phyloP scores from a whole-genome alignment of 2,329 filamentous ascomycete species.

The Verticillium dahliae region DNA sequence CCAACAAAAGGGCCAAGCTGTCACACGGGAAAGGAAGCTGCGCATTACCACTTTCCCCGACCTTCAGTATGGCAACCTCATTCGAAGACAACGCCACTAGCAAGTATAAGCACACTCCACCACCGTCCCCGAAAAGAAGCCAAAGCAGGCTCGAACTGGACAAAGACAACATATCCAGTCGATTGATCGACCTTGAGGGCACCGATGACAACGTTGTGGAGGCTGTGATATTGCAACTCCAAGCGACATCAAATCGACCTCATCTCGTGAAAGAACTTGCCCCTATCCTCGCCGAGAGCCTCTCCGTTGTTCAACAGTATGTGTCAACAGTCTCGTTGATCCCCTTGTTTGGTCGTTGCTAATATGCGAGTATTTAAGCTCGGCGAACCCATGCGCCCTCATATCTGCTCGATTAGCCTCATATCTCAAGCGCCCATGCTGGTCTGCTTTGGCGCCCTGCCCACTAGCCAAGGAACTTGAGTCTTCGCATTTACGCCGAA shows the following conservation, averaged over 20 bases:
- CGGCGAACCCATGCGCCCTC: constrained; percentile 89
- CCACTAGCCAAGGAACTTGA: constrained; percentile 91
- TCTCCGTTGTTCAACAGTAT: constrained; percentile 87
- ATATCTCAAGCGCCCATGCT: constrained; percentile 80
- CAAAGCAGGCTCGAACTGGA: neutral
- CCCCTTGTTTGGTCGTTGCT: neutral
- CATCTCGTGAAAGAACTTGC: constrained; percentile 94
- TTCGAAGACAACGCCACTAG: constrained; percentile 22
- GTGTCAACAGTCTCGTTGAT: constrained; percentile 31
- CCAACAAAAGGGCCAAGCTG: constrained; percentile 68
- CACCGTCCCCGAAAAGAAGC: constrained; percentile 25
- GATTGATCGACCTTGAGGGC: constrained; percentile 56
- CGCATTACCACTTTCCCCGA: constrained; percentile 17
- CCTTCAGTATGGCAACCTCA: constrained; percentile 8
- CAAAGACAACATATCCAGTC: neutral
- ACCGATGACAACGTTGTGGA: constrained; percentile 96
- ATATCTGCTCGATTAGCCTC: constrained; percentile 86
- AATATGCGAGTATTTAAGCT: constrained; percentile 48
- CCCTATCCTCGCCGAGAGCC: constrained; percentile 65
- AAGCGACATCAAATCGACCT: constrained; percentile 84
- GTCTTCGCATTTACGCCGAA: constrained; percentile 57
- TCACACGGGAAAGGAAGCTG: constrained; percentile 52
- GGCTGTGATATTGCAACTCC: constrained; percentile 78
- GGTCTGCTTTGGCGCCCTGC: constrained; percentile 73
- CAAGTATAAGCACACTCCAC: constrained; percentile 65